phyloP scores from a whole-genome alignment of 1,284 basidiomycete genomes.

The Stygiomarasmius scandens region DNA sequence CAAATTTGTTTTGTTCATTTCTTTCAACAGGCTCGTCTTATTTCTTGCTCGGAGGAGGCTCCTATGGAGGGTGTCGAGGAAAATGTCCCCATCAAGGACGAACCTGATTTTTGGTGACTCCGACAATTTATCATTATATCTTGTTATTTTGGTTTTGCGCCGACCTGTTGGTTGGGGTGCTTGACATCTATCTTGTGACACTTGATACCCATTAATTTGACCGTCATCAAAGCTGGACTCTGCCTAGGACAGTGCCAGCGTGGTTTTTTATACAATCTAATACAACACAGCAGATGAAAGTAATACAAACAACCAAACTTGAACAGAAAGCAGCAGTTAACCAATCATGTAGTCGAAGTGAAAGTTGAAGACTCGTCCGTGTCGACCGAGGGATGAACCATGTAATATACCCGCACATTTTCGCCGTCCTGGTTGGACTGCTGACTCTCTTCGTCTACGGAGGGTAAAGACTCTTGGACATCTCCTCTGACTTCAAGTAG shows the following conservation, averaged over 20 bases:
- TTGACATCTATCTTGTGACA: too few species aligned
- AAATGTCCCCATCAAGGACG: background rate
- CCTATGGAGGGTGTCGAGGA: background rate
- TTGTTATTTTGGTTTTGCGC: background rate
- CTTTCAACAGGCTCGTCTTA: background rate
- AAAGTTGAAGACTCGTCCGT: conserved; percentile 51
- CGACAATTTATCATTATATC: background rate
- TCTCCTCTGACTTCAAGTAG: conserved; percentile 84
- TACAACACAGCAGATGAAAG: background rate
- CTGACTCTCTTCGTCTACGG: conserved; percentile 58
- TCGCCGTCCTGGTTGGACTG: conserved; percentile 54
- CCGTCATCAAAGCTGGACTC: too few species aligned
- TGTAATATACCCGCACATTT: conserved; percentile 72
- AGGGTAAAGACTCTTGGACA: conserved; percentile 76
- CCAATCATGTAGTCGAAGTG: background rate
- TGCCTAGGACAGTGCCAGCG: too few species aligned
- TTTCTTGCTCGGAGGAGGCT: background rate
- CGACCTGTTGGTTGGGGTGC: too few species aligned
- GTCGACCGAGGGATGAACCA: conserved; percentile 83
- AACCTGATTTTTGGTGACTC: background rate
- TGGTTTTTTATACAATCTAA: background rate
- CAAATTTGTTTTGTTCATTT: background rate
- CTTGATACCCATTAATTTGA: too few species aligned
- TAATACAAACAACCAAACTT: conserved; percentile 1
- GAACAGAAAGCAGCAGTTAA: background rate